Evolutionary conservation across 23 red algal genomes (phyloP).

Genomic region (Chondrus crispus): DNA sequence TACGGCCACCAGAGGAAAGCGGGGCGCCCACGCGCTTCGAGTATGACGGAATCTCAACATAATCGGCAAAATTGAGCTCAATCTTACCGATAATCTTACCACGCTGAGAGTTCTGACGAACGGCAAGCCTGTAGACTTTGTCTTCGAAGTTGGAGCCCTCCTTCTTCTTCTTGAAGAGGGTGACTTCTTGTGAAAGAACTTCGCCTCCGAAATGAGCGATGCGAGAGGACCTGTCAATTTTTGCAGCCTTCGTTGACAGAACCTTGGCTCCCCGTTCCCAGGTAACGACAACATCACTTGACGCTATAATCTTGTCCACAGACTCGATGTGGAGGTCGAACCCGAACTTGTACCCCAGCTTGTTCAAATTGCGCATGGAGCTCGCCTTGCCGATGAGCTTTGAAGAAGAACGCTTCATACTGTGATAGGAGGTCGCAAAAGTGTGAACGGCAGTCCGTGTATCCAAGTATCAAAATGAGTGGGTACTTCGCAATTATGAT

Average conservation of each 20-base stretch:
- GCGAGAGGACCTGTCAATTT: conserved; percentile 47
- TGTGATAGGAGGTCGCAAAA: no score
- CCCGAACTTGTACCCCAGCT: conserved; percentile 50
- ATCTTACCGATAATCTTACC: conserved; percentile 68
- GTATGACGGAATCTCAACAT: conserved; percentile 53
- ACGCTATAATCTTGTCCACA: conserved; percentile 50
- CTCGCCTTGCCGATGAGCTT: conserved; percentile 77
- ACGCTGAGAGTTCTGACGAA: conserved; percentile 29
- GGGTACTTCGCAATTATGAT: no score
- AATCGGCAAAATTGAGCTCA: conserved; percentile 63
- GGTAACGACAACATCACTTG: conserved; percentile 45
- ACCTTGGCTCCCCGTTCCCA: conserved; percentile 68
- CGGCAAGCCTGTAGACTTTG: conserved; percentile 55
- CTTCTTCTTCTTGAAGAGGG: conserved; percentile 74
- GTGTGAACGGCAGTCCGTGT: no score
- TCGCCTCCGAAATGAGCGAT: conserved; percentile 40
- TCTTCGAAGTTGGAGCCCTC: conserved; percentile 39
- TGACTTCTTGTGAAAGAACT: conserved; percentile 48
- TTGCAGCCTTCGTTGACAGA: conserved; percentile 27
- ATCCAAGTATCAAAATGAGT: no score
- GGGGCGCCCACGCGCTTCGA: conserved; percentile 56
- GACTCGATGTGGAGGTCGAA: conserved; percentile 57
- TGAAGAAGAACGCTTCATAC: conserved; percentile 75
- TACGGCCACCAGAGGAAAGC: conserved; percentile 29
- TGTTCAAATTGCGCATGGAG: conserved; percentile 67